phyloP scores from a whole-genome alignment of 768 basidiomycete species.

The Leucocoprinus leucothites region DNA sequence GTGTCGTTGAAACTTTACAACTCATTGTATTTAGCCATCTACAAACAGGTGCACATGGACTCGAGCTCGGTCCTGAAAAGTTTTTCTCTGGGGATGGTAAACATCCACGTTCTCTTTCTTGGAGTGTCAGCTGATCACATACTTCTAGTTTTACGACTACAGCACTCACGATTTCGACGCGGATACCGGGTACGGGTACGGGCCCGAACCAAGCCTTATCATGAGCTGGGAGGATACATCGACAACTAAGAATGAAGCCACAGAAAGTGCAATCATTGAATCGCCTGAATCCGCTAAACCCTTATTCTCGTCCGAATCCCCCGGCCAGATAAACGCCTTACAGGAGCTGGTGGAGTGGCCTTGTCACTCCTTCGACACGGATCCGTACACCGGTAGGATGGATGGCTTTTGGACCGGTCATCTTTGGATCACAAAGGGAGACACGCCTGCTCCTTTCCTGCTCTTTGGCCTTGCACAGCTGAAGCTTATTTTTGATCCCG shows the following conservation, averaged over 20 bases:
- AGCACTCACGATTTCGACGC: neutral
- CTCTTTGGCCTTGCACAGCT: neutral
- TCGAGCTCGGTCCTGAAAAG: neutral
- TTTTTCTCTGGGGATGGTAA: too few relatives aligned
- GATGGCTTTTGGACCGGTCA: slow-evolving; percentile 4
- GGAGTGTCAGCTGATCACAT: too few relatives aligned
- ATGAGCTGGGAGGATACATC: slow-evolving; percentile 1
- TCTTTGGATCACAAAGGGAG: neutral
- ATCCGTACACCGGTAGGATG: neutral
- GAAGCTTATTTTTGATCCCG: neutral
- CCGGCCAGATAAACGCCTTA: neutral
- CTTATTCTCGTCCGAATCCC: slow-evolving; percentile 1
- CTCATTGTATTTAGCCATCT: too few relatives aligned
- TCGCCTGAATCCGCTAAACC: slow-evolving; percentile 1
- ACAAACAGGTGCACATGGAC: too few relatives aligned
- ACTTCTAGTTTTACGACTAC: neutral
- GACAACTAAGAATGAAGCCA: neutral
- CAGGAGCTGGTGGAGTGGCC: neutral
- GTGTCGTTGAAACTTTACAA: too few relatives aligned
- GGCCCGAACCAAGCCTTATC: slow-evolving; percentile 1
- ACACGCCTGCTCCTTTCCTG: neutral
- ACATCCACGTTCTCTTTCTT: too few relatives aligned
- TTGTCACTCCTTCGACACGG: slow-evolving; percentile 1
- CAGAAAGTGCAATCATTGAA: neutral
- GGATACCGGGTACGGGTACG: neutral